Base-by-base conservation (phyloP, 139 green algal genomes). In the Tetradesmus obliquus region DNA sequence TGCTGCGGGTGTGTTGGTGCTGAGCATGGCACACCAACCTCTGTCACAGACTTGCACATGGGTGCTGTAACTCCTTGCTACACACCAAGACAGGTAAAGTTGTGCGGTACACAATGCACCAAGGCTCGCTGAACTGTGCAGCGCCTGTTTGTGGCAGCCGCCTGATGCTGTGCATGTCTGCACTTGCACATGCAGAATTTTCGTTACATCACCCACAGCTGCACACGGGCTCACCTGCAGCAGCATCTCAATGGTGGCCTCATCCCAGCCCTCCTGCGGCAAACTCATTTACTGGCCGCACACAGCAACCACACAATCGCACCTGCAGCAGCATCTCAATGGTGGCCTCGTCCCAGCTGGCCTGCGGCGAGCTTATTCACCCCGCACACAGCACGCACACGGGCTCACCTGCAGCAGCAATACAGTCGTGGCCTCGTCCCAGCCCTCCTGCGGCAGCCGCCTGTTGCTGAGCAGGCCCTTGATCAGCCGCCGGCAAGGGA, bases 371-470 rank as follows among this genome's bases (percentile, higher is more conserved):
- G 19, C 32, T 45, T 45, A 45, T 45, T 45, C 32, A 45, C 32
- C 32, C 32, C 32, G 32, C 32, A 45, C 32, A 45, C 20, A 99
- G 58, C n/a, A 99, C 91, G 69, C 7, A 66, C 5, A 12, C 19
- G 20, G 20, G 4, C 20, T 20, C 22, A 93, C 90, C 84, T 90
- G 86, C 20, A 82, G 80, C 57, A 54, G 51, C 88, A 93, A 97
- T 91, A 89, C 95, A 12, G 99, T 98, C 22, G 94, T 97, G 4
- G 92, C 91, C 54, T 99, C 98, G 55, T 98, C 97, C 98, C 98
- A 99, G 1, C 97, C 96, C 55, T 90, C 9, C 51, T 90, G 19
- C 2, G 98, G 98, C 87, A 99, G 88, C 58, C 92, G 69, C 3
- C 96, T 91, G 90, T 97, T 94, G 51, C 81, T 88, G 1, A 94